A percentile compares a stretch with the other conserved stretches of the same genome.
phyloP scores from a whole-genome alignment of 148 eudicot genomes.

The Fagopyrum esculentum region DNA sequence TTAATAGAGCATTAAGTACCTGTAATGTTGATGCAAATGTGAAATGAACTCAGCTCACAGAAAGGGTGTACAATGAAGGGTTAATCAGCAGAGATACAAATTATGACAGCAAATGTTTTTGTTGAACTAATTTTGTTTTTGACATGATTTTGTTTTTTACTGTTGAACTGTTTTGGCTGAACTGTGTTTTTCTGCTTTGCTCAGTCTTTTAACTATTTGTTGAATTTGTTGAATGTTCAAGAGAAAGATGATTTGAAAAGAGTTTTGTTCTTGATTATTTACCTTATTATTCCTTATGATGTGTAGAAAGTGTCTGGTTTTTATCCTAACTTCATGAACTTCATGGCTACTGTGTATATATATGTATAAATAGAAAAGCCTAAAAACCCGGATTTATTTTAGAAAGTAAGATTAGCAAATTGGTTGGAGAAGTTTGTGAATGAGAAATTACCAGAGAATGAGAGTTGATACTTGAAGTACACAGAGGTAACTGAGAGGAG shows the following conservation, averaged over 20 bases:
- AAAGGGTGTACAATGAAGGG: too few species aligned
- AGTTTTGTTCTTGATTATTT: conserved; percentile 4
- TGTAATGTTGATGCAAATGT: too few species aligned
- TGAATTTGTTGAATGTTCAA: background rate
- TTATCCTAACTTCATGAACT: conserved; percentile 97
- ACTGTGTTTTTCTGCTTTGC: too few species aligned
- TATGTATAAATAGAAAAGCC: background rate
- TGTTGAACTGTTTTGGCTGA: too few species aligned
- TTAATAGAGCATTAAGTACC: too few species aligned
- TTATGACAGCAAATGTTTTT: too few species aligned
- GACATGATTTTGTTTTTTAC: too few species aligned
- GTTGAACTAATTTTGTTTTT: too few species aligned
- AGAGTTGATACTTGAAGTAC: background rate
- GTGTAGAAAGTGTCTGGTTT: conserved; percentile 81
- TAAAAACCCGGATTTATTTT: background rate
- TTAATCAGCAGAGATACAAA: too few species aligned
- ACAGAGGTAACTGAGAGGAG: background rate
- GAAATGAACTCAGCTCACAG: too few species aligned
- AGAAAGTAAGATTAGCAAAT: background rate
- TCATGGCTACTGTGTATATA: conserved; percentile 36
- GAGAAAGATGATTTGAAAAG: background rate
- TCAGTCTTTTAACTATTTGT: too few species aligned
- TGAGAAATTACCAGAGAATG: conserved; percentile 6
- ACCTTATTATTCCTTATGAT: conserved; percentile 72
- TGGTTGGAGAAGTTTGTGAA: background rate